Evolutionary conservation across 345 rosid genomes (phyloP).

Genomic region (Boechera retrofracta): DNA sequence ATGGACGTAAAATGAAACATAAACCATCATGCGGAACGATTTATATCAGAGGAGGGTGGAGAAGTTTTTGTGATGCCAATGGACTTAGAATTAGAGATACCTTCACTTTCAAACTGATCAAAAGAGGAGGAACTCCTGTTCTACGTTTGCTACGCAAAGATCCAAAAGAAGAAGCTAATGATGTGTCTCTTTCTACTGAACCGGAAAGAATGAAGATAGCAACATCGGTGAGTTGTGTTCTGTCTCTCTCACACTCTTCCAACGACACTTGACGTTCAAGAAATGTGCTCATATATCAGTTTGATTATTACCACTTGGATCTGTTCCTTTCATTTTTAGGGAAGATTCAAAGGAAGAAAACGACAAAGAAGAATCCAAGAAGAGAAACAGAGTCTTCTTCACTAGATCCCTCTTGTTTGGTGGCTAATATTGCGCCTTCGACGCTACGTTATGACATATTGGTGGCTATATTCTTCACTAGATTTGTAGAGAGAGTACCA

Average conservation of each 20-base stretch:
- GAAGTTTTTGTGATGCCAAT: conserved; percentile 24
- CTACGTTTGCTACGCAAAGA: neutral
- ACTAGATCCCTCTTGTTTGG: conserved; percentile 20
- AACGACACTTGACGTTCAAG: too few species aligned
- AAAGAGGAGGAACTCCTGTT: conserved; percentile 21
- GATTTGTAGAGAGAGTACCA: conserved; percentile 2
- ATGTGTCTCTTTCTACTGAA: conserved; percentile 4
- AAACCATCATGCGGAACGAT: neutral
- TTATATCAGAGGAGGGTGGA: conserved; percentile 30
- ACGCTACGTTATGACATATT: conserved; percentile 3
- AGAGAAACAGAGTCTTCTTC: conserved; percentile 4
- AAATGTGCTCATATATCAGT: neutral
- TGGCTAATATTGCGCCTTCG: neutral
- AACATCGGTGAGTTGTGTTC: neutral
- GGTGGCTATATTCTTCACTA: neutral
- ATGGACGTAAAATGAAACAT: neutral
- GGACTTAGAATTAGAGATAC: neutral
- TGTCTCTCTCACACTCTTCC: neutral
- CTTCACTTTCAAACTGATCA: conserved; percentile 19
- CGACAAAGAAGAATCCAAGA: neutral
- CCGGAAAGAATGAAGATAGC: conserved; percentile 13
- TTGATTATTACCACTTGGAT: neutral
- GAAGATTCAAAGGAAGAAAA: neutral
- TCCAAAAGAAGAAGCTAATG: neutral
- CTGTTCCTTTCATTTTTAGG: neutral